These are phyloP conservation scores for Isabelozyma pseudorhagii DNA, from an alignment of 805 yeast genomes.

Conservation along the genomic window DNA sequence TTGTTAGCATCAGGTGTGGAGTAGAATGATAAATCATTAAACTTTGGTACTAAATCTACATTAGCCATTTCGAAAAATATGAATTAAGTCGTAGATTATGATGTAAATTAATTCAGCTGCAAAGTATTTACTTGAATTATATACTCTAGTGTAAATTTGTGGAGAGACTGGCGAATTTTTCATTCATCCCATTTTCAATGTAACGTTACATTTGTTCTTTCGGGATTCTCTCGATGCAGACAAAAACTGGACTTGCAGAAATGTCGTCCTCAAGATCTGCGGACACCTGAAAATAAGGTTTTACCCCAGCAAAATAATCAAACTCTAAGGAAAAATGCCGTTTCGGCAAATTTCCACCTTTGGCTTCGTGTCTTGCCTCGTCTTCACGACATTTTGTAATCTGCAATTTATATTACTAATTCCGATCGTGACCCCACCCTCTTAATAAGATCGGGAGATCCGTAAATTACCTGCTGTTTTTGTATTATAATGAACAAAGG, in stretches of 20 bases:
- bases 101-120: too few species aligned
- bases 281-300: not conserved
- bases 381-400: too few species aligned
- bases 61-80: conserved; percentile 2
- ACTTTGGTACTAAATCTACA: conserved; percentile 28
- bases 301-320: not conserved
- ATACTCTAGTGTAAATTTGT: not conserved
- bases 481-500: too few species aligned
- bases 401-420: too few species aligned
- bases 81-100: not conserved
- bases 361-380: too few species aligned
- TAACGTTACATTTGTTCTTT: conserved; percentile 6
- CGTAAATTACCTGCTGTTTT: too few species aligned
- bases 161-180: not conserved
- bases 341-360: too few species aligned
- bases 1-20: conserved; percentile 22
- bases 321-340: too few species aligned
- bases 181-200: conserved; percentile 2
- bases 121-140: too few species aligned
- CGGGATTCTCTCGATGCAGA: not conserved
- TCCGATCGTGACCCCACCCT: too few species aligned
- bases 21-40: conserved; percentile 32
- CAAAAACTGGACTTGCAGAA: not conserved
- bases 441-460: too few species aligned
- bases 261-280: not conserved